Conservation (phyloP, 2,329 filamentous ascomycete species). For the Botrytis deweyae region DNA sequence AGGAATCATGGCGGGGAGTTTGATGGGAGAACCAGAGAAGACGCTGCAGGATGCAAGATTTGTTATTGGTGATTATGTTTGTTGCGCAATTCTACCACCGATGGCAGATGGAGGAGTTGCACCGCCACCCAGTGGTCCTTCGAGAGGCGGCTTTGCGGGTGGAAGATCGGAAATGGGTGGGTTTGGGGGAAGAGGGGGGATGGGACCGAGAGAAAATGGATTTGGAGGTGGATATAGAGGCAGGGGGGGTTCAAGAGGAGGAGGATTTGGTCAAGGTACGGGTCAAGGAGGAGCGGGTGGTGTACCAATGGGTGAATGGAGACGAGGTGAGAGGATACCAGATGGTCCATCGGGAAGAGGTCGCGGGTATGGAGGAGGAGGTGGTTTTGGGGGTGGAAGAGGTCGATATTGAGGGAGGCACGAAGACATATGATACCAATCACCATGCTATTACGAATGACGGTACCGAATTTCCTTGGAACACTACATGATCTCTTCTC, state of each 20-base stretch:
- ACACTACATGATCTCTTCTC: neutral
- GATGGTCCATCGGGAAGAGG: conserved; percentile 47
- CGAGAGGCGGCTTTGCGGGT: conserved; percentile 42
- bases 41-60: conserved; percentile 76
- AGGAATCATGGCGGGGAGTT: conserved; percentile 38
- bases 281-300: conserved; percentile 39
- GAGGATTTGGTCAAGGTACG: conserved; percentile 44
- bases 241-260: conserved; percentile 41
- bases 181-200: conserved; percentile 42
- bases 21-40: conserved; percentile 64
- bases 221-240: conserved; percentile 39
- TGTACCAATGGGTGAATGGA: conserved; percentile 60
- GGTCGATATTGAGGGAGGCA: conserved; percentile 37
- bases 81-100: conserved; percentile 77
- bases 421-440: conserved; percentile 29
- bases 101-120: conserved; percentile 72
- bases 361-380: conserved; percentile 49
- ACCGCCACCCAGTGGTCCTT: conserved; percentile 51
- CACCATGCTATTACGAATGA: neutral
- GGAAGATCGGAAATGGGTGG: conserved; percentile 40
- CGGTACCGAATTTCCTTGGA: neutral
- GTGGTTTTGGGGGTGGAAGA: conserved; percentile 48
- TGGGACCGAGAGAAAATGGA: conserved; percentile 42
- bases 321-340: conserved; percentile 62
- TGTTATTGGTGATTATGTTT: conserved; percentile 85